Percentiles rank a stretch among this genome's conserved stretches.
Evolutionary conservation across 2,329 filamentous ascomycete genomes (phyloP).

Genomic region (Fusarium phyllophilum): DNA sequence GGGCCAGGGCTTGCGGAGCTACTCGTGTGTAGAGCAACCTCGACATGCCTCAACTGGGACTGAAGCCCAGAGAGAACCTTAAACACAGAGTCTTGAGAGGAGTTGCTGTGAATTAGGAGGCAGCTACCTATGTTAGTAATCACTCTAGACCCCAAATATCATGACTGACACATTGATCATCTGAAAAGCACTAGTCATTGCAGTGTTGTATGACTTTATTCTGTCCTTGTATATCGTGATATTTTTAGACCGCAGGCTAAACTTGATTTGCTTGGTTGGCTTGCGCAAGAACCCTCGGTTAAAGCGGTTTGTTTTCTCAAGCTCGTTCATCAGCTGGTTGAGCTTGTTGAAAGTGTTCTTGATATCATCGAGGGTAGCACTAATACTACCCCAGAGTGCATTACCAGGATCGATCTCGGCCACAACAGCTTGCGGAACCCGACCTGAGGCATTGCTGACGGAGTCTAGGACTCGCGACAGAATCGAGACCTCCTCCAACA

Average conservation of each 20-base stretch:
- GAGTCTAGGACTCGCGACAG: neutral
- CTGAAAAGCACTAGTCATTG: neutral
- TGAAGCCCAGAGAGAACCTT: neutral
- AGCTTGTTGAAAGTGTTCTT: neutral
- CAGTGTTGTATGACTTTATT: neutral
- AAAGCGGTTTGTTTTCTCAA: neutral
- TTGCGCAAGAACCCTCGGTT: neutral
- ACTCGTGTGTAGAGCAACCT: neutral
- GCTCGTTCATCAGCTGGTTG: neutral
- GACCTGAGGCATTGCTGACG: neutral
- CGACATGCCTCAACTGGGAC: neutral
- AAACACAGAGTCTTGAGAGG: neutral
- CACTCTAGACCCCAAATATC: accelerated
- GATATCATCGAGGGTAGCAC: neutral
- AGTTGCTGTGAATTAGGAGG: neutral
- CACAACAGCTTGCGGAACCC: neutral
- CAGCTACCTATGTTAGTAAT: neutral
- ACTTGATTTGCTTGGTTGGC: neutral
- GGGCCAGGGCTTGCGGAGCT: neutral
- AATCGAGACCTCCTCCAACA: neutral
- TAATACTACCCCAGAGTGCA: neutral
- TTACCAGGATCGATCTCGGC: neutral
- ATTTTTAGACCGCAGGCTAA: neutral
- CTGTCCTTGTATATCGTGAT: neutral
- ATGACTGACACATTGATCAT: neutral